Evolutionary conservation across 768 basidiomycete species (phyloP).

Genomic region (Lentinula sp.): DNA sequence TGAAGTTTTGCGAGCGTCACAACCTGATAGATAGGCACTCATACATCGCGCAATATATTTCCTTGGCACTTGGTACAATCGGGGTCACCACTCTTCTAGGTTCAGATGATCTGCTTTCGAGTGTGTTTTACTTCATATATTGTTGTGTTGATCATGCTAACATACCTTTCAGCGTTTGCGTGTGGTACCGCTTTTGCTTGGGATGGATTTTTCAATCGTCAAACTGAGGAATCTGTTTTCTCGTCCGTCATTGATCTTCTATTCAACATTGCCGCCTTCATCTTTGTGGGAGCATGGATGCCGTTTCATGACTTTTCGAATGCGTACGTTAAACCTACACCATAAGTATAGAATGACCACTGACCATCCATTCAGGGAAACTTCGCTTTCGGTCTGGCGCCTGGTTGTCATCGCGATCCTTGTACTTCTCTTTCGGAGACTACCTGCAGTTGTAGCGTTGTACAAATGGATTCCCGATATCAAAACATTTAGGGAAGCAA

Average conservation of each 20-base stretch:
- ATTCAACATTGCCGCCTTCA: constrained; percentile 93
- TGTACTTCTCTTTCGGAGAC: constrained; percentile 74
- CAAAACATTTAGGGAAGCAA: constrained; percentile 88
- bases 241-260: constrained; percentile 93
- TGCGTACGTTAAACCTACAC: constrained; percentile 14
- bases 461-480: constrained; percentile 96
- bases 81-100: constrained; percentile 83
- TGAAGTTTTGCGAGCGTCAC: constrained; percentile 87
- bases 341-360: neutral
- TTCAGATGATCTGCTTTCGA: constrained; percentile 89
- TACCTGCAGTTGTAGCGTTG: constrained; percentile 78
- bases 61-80: constrained; percentile 77
- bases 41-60: constrained; percentile 88
- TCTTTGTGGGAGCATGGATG: constrained; percentile 97
- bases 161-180: constrained; percentile 48
- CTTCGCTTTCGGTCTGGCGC: constrained; percentile 70
- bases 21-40: constrained; percentile 91
- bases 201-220: constrained; percentile 91
- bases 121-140: neutral
- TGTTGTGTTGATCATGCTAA: neutral
- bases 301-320: constrained; percentile 81
- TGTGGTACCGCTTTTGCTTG: constrained; percentile 96
- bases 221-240: constrained; percentile 94
- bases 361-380: neutral
- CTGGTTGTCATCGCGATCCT: constrained; percentile 78